phyloP scores from a whole-genome alignment of 108 stramenopile species.

The Nannochloropsis oceanica region DNA sequence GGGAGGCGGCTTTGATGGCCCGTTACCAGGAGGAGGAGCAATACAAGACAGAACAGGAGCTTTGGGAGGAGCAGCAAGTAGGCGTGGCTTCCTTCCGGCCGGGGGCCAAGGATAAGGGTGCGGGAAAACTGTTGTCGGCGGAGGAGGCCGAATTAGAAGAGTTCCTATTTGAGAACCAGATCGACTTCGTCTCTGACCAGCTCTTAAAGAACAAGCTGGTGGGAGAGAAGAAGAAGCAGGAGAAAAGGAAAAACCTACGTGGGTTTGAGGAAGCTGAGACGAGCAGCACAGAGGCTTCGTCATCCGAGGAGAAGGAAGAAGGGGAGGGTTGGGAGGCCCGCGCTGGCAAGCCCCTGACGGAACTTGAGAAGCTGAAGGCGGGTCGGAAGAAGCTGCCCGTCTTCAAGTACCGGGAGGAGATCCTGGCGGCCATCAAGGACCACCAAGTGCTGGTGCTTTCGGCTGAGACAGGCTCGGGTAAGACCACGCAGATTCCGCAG shows the following conservation, averaged over 20 bases:
- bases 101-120: neutral
- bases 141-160: conserved; percentile 67
- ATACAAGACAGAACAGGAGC: conserved; percentile 83
- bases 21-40: conserved; percentile 75
- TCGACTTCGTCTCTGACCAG: conserved; percentile 84
- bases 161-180: conserved; percentile 80
- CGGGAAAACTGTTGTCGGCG: conserved; percentile 46
- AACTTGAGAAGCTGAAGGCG: conserved; percentile 73
- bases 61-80: conserved; percentile 88
- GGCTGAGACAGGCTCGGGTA: conserved; percentile 57
- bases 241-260: neutral
- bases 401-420: conserved; percentile 79
- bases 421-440: conserved; percentile 51
- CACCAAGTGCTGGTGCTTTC: conserved; percentile 78
- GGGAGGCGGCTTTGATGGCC: conserved; percentile 50
- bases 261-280: neutral
- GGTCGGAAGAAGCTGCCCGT: conserved; percentile 83
- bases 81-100: neutral
- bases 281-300: neutral
- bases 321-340: neutral
- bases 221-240: neutral
- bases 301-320: neutral
- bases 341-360: conserved; percentile 41
- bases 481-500: conserved; percentile 92
- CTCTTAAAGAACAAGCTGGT: conserved; percentile 42